A percentile compares a stretch with the other conserved stretches of the same genome.
phyloP scores from a whole-genome alignment of 2,329 filamentous ascomycete genomes.

The Byssochlamys sp. region DNA sequence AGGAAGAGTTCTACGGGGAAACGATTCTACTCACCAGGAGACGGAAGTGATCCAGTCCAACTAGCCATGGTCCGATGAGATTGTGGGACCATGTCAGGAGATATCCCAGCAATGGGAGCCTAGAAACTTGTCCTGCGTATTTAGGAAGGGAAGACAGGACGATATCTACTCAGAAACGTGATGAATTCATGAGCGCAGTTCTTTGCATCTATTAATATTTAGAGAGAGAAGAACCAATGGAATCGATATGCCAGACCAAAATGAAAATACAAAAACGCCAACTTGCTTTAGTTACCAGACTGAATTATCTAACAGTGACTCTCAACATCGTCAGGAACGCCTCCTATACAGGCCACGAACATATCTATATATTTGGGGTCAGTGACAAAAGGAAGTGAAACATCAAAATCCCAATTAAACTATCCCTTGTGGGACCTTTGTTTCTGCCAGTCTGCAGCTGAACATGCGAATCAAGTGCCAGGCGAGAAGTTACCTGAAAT shows the following conservation, averaged over 20 bases:
- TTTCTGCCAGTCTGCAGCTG: not conserved
- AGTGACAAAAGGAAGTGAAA: not conserved
- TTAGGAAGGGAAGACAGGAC: not conserved
- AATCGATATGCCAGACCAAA: not conserved
- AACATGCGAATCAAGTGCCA: not conserved
- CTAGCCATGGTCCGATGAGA: not conserved
- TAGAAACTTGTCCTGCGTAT: not conserved
- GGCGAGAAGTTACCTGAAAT: not conserved
- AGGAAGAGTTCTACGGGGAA: too few species aligned
- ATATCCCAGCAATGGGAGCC: not conserved
- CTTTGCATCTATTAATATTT: not conserved
- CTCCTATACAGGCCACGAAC: not conserved
- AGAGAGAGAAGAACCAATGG: not conserved
- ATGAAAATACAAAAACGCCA: not conserved
- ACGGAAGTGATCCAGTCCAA: too few species aligned
- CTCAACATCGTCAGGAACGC: not conserved
- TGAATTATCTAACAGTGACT: not conserved
- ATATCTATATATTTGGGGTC: not conserved
- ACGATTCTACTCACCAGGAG: too few species aligned
- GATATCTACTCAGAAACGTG: not conserved
- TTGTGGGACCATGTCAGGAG: not conserved
- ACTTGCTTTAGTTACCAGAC: not conserved
- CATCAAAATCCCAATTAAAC: not conserved
- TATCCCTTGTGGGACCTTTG: not conserved
- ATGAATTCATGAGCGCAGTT: not conserved